Evolutionary conservation across 768 basidiomycete genomes (phyloP).

Genomic region (Fomitopsis pulvina): DNA sequence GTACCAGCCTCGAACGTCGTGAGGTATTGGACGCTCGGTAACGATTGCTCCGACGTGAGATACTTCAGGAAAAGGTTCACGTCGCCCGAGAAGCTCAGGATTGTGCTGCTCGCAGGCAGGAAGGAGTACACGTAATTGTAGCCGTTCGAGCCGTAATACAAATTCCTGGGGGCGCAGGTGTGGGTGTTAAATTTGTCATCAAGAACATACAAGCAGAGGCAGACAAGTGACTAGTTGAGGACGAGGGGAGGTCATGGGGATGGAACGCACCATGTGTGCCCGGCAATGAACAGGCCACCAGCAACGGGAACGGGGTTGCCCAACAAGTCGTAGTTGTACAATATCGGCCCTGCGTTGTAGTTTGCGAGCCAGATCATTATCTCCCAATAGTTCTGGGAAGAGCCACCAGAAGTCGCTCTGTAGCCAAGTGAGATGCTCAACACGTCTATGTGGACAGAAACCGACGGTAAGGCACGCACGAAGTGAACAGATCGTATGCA

Average conservation of each 20-base stretch:
- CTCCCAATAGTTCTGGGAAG: conserved; percentile 33
- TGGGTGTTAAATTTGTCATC: neutral
- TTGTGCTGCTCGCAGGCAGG: conserved; percentile 31
- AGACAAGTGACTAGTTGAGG: too few species aligned
- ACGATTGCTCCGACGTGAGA: conserved; percentile 37
- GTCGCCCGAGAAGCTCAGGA: conserved; percentile 49
- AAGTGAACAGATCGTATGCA: conserved; percentile 62
- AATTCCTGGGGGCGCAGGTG: conserved; percentile 25
- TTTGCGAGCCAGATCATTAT: conserved; percentile 67
- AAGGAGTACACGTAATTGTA: conserved; percentile 36
- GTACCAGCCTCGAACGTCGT: conserved; percentile 55
- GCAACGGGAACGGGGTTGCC: conserved; percentile 43
- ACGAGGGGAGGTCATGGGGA: too few species aligned
- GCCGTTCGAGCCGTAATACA: conserved; percentile 49
- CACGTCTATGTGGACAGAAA: too few species aligned
- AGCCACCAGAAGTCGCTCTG: conserved; percentile 29
- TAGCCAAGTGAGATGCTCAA: neutral
- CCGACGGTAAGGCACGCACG: conserved; percentile 18
- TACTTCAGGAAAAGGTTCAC: conserved; percentile 52
- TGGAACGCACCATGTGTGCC: conserved; percentile 37
- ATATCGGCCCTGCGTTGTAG: conserved; percentile 53
- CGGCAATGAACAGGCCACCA: conserved; percentile 39
- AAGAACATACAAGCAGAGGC: neutral
- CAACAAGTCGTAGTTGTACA: conserved; percentile 34
- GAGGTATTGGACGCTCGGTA: conserved; percentile 49